Conservation (phyloP, 495 filamentous ascomycete species). For the Aspergillus leporis region DNA sequence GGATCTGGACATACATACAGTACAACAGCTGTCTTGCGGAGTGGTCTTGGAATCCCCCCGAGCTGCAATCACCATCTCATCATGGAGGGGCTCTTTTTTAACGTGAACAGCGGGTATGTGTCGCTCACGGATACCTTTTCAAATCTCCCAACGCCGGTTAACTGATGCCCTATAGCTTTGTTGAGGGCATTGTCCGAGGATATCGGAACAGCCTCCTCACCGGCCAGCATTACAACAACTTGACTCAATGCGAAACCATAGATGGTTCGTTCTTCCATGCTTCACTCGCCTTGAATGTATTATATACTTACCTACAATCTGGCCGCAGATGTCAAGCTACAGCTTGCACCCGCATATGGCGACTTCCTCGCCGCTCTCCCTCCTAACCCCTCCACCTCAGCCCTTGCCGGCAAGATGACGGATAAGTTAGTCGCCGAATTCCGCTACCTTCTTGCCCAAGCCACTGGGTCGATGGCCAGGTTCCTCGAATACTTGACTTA, state of each 20-base stretch:
- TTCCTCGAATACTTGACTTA: conserved; percentile 98
- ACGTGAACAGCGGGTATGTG: conserved; percentile 86
- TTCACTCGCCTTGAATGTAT: background rate
- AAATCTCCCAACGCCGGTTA: background rate
- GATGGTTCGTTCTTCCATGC: conserved; percentile 64
- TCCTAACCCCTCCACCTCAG: conserved; percentile 94
- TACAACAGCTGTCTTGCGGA: conserved; percentile 4
- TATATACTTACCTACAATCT: conserved; percentile 8
- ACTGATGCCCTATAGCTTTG: conserved; percentile 62
- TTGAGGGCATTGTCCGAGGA: conserved; percentile 94
- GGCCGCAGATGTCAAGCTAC: conserved; percentile 85
- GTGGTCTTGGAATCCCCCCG: background rate
- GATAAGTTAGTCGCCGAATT: conserved; percentile 99
- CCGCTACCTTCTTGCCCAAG: conserved; percentile 89
- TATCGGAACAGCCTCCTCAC: conserved; percentile 95
- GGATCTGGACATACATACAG: background rate
- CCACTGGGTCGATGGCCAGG: conserved; percentile 82
- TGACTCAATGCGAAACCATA: conserved; percentile 98
- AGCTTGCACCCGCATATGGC: conserved; percentile 94
- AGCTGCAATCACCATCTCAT: conserved; percentile 24
- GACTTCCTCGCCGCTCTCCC: conserved; percentile 94
- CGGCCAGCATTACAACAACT: conserved; percentile 87
- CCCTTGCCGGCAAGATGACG: conserved; percentile 90
- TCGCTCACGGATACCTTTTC: background rate
- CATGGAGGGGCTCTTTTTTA: conserved; percentile 97